phyloP scores from a whole-genome alignment of 495 filamentous ascomycete genomes.

The Penicillium soppii region DNA sequence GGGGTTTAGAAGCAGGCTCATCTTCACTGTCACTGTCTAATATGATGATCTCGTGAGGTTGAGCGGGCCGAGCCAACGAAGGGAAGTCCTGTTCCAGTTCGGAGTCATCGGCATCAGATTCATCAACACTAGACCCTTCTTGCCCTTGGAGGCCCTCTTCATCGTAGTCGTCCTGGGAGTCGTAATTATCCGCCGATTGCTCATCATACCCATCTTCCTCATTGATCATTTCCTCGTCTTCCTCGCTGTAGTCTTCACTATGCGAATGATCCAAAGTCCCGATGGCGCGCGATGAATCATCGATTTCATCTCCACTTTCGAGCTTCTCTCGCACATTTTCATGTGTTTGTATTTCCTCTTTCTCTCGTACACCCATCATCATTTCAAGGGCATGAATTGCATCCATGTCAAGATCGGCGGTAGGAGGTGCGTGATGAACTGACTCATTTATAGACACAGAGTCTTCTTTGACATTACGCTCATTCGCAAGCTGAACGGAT shows the following conservation, averaged over 20 bases:
- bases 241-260: background rate
- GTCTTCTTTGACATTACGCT: background rate
- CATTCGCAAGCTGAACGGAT: background rate
- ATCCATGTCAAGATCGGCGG: background rate
- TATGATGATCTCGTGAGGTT: slow-evolving; percentile 36
- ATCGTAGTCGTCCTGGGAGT: slow-evolving; percentile 4
- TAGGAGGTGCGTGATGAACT: background rate
- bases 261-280: background rate
- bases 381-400: background rate
- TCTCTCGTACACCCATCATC: background rate
- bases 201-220: slow-evolving; percentile 5
- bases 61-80: slow-evolving; percentile 6
- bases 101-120: slow-evolving; percentile 8
- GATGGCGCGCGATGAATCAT: background rate
- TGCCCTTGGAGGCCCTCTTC: slow-evolving; percentile 11
- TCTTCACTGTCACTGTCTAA: slow-evolving; percentile 47
- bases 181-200: slow-evolving; percentile 1
- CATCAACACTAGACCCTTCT: slow-evolving; percentile 9
- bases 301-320: background rate
- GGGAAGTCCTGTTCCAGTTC: background rate
- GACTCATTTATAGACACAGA: background rate
- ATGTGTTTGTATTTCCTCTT: background rate
- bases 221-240: slow-evolving; percentile 3
- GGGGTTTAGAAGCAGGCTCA: slow-evolving; percentile 23
- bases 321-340: background rate